Evolutionary conservation across 257 asterid species (phyloP).

Genomic region (Capsicum pubescens): DNA sequence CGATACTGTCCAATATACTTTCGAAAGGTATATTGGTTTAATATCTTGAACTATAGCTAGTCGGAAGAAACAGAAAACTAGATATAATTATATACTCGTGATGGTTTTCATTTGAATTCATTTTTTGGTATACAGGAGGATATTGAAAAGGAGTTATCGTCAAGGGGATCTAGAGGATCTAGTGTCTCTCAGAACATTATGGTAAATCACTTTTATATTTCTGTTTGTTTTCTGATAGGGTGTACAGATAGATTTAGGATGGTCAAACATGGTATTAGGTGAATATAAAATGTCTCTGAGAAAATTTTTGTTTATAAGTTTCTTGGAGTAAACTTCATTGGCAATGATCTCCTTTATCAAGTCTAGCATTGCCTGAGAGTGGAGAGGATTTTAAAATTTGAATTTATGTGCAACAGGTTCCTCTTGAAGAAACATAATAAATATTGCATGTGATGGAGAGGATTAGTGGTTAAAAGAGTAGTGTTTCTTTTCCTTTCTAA

Average conservation of each 20-base stretch:
- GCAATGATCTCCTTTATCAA: not conserved
- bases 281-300: not conserved
- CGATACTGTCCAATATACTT: slow-evolving; percentile 88
- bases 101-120: not conserved
- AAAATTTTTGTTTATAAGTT: not conserved
- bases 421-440: slow-evolving; percentile 5
- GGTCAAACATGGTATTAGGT: slow-evolving; percentile 1
- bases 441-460: not conserved
- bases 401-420: not conserved
- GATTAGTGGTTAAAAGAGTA: too few species aligned
- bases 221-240: slow-evolving; percentile 22
- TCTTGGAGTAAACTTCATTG: not conserved
- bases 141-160: slow-evolving; percentile 77
- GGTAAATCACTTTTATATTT: slow-evolving; percentile 53
- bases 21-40: slow-evolving; percentile 64
- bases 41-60: not conserved
- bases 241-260: slow-evolving; percentile 28
- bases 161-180: slow-evolving; percentile 64
- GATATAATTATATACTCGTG: not conserved
- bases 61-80: not conserved
- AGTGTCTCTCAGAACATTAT: slow-evolving; percentile 68
- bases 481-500: not conserved
- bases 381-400: not conserved
- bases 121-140: slow-evolving; percentile 67
- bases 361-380: not conserved